Evolutionary conservation across 805 yeast species (phyloP), one percentile per base, ranked within the genome.

Genomic region (Kodamaea kakaduensis): DNA sequence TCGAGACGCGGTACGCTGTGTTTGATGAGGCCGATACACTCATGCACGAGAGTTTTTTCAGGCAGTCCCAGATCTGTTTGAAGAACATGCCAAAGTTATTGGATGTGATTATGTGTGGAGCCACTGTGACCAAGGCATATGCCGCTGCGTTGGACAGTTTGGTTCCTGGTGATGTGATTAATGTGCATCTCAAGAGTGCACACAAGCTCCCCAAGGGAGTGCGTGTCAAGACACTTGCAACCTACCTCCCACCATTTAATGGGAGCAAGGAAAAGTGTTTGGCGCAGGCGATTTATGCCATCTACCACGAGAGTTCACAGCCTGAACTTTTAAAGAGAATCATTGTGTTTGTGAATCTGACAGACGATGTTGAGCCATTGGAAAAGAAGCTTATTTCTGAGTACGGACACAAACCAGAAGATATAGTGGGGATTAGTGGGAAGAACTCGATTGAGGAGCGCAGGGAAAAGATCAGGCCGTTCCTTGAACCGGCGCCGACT

Each of bases 11-110:
- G 17, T 81, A 72, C 50, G 67, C 83, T 29, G 90, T 85, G 2
- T 74, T 84, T 9, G 98, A 90, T 54, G 98, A 90, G 58, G 97
- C 98, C 0, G 98, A 90, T 59, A 84, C 96, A 0, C 62, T 90
- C 37, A 71, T 89, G 78, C 95, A 89, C 53, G 74, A 77, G 34
- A 81, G 93, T 0, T 89, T 88, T 72, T 57, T 79, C 8, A 70
- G 71, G 17, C 79, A 77, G 32, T 84, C 96, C 2, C 71, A 76
- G 42, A 56, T 64, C 2, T 73, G 76, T 1, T 60, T 87, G 9
- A 65, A 58, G 32, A 68, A 78, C 61, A 66, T 75, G 13, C 49
- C 60, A 3, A 72, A 74, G 40, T 59, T 83, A 25, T 69, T 66
- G 31, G 83, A 85, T 42, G 56, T 87, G 15, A 71, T 89, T 0